Evolutionary conservation across 345 rosid genomes (phyloP).

Genomic region (Ceriops tagal): DNA sequence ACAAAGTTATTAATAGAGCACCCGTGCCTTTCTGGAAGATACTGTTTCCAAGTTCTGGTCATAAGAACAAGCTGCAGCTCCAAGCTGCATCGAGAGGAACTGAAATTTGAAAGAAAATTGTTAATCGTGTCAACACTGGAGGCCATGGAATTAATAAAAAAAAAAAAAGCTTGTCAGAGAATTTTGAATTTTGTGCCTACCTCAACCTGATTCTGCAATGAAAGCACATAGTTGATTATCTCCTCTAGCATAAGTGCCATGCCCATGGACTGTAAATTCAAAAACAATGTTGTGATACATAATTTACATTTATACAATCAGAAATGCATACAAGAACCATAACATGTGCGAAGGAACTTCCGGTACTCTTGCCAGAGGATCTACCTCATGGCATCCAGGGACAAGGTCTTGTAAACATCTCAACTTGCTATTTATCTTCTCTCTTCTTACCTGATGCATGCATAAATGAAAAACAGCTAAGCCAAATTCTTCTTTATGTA

Average conservation of each 20-base stretch:
- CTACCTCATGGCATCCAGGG: conserved; percentile 34
- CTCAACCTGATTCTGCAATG: conserved; percentile 38
- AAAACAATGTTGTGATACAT: background rate
- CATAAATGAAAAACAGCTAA: background rate
- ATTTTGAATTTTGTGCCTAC: conserved; percentile 4
- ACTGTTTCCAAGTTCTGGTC: conserved; percentile 15
- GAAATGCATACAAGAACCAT: background rate
- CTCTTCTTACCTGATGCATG: conserved; percentile 26
- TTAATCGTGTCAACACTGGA: background rate
- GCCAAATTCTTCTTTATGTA: background rate
- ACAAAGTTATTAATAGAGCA: conserved; percentile 1
- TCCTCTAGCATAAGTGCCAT: conserved; percentile 36
- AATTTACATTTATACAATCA: background rate
- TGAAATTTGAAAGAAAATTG: conserved; percentile 15
- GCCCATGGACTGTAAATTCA: conserved; percentile 28
- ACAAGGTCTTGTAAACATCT: conserved; percentile 29
- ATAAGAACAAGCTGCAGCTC: conserved; percentile 38
- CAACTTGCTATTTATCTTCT: conserved; percentile 30
- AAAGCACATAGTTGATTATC: conserved; percentile 34
- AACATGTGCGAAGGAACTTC: background rate
- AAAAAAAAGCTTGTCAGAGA: too few relatives aligned
- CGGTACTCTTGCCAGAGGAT: background rate
- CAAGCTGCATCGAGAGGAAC: conserved; percentile 60
- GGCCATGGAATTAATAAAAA: background rate
- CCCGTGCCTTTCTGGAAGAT: conserved; percentile 31